Conservation (phyloP, 2,329 filamentous ascomycete genomes). For the Alternaria consortialis region DNA sequence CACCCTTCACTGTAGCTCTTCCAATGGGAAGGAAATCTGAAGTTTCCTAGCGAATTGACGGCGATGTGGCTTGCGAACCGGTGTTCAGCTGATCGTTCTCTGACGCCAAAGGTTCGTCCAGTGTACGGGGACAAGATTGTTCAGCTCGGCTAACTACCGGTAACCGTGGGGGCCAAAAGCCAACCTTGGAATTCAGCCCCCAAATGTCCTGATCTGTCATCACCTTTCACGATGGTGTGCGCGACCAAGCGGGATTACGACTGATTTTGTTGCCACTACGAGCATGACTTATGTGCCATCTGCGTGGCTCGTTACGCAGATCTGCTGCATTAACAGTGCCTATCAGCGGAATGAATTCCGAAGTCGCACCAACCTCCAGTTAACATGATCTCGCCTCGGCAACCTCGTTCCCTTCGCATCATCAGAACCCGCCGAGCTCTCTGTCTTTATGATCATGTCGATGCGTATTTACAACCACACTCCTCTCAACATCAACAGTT, state of each 20-base stretch:
- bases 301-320: not conserved
- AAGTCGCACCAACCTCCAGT: not conserved
- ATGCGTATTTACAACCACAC: constrained; percentile 26
- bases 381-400: not conserved
- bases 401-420: not conserved
- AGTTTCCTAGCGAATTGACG: not conserved
- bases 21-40: not conserved
- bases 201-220: not conserved
- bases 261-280: not conserved
- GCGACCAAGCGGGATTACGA: not conserved
- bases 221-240: not conserved
- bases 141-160: not conserved
- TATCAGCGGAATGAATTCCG: not conserved
- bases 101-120: not conserved
- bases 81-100: not conserved
- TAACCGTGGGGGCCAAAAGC: constrained; percentile 3
- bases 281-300: not conserved
- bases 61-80: not conserved
- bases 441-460: not conserved
- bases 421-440: not conserved
- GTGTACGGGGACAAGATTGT: not conserved
- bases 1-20: not conserved
- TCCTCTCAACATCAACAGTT: constrained; percentile 11
- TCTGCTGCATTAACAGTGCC: not conserved
- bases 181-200: not conserved